Percentiles rank a stretch among this genome's conserved stretches.
Conservation (phyloP, 2,329 filamentous ascomycete genomes). For the Pseudopithomyces maydicus region DNA sequence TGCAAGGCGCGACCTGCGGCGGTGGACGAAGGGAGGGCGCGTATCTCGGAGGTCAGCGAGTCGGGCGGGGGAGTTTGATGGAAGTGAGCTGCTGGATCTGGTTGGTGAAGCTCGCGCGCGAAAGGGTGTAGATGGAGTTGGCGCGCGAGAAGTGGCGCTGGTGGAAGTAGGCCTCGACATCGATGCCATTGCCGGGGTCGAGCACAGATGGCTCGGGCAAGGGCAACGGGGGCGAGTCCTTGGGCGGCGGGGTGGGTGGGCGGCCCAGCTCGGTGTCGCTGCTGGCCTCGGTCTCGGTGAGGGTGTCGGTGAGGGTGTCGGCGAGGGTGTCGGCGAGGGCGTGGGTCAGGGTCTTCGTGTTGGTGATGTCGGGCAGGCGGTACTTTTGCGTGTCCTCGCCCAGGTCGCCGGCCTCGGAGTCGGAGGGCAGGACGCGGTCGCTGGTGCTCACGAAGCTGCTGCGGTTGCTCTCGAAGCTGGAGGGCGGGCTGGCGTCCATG, state of each 20-base stretch:
- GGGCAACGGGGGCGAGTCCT: slow-evolving; percentile 47
- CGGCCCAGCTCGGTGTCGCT: slow-evolving; percentile 21
- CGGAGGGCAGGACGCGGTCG: slow-evolving; percentile 58
- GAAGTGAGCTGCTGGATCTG: slow-evolving; percentile 92
- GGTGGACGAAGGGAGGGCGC: slow-evolving; percentile 81
- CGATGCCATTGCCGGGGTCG: slow-evolving; percentile 48
- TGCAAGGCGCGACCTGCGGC: slow-evolving; percentile 83
- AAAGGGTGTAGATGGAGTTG: slow-evolving; percentile 92
- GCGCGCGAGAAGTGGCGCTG: slow-evolving; percentile 64
- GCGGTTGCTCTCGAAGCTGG: slow-evolving; percentile 51
- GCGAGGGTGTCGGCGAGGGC: slow-evolving; percentile 58
- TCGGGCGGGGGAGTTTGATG: slow-evolving; percentile 86
- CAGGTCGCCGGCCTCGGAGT: slow-evolving; percentile 54
- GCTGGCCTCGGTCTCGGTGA: slow-evolving; percentile 23
- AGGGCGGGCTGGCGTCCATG: slow-evolving; percentile 42
- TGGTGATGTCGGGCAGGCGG: slow-evolving; percentile 72
- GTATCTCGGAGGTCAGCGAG: slow-evolving; percentile 80
- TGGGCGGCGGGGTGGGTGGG: slow-evolving; percentile 56
- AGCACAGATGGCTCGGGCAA: slow-evolving; percentile 36
- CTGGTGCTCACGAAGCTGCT: slow-evolving; percentile 58
- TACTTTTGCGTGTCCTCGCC: slow-evolving; percentile 78
- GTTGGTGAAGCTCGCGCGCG: slow-evolving; percentile 87
- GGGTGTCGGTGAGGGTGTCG: slow-evolving; percentile 58
- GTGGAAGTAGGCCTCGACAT: slow-evolving; percentile 68
- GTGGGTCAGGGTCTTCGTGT: slow-evolving; percentile 61